phyloP scores from a whole-genome alignment of 2,329 filamentous ascomycete species.

The Neobulgaria alba region DNA sequence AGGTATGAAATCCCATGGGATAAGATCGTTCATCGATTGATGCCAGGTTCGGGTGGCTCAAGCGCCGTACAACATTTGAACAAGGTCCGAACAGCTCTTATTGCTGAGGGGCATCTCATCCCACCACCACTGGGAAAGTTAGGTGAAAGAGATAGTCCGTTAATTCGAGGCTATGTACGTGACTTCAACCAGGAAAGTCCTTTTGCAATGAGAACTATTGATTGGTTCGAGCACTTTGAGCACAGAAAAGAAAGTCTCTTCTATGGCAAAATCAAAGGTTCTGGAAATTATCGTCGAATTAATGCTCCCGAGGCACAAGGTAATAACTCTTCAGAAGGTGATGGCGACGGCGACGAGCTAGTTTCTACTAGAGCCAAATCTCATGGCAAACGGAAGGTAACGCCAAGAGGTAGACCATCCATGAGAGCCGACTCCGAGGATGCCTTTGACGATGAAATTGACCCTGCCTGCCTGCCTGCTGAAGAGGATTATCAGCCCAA shows the following conservation, averaged over 20 bases:
- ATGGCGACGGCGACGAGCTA: too few species aligned
- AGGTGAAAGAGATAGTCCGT: conserved; percentile 2
- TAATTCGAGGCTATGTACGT: conserved; percentile 20
- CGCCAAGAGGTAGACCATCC: too few species aligned
- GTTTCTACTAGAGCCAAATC: too few species aligned
- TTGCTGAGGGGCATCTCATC: conserved; percentile 25
- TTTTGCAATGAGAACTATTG: conserved; percentile 7
- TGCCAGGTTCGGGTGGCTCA: conserved; percentile 19
- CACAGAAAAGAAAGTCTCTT: conserved; percentile 17
- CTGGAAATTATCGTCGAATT: conserved; percentile 22
- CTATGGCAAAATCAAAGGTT: conserved; percentile 19
- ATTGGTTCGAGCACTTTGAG: conserved; percentile 17
- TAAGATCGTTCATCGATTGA: conserved; percentile 19
- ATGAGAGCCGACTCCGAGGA: too few species aligned
- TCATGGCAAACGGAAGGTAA: too few species aligned
- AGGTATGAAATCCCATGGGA: conserved; percentile 21
- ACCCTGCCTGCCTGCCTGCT: too few species aligned
- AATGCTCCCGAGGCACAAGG: too few species aligned
- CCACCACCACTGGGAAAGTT: conserved; percentile 22
- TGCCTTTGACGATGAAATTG: too few species aligned
- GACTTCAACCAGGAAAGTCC: conserved; percentile 7
- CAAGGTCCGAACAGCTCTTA: conserved; percentile 19
- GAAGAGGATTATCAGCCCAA: too few species aligned
- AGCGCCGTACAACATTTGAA: conserved; percentile 18
- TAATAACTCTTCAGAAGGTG: too few species aligned